Conservation (phyloP, 2,329 filamentous ascomycete genomes). For the Aspergillus sp. region DNA sequence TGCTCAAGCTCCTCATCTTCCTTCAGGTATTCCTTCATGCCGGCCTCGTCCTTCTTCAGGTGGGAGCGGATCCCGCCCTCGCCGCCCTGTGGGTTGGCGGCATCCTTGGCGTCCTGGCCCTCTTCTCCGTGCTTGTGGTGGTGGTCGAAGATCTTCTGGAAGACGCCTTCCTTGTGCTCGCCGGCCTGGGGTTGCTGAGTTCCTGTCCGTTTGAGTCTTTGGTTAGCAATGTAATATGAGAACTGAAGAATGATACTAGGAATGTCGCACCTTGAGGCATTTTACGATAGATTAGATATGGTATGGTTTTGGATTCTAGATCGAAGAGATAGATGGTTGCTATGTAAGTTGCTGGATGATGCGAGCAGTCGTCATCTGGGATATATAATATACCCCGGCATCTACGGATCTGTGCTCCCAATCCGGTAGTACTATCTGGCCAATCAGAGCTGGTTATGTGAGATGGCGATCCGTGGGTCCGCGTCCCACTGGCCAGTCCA, state of each 20-base stretch:
- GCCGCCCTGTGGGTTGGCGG: neutral
- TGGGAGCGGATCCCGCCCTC: neutral
- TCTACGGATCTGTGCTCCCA: neutral
- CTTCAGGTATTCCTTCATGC: neutral
- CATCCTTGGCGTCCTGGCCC: neutral
- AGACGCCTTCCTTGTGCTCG: neutral
- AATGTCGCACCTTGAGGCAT: neutral
- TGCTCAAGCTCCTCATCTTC: neutral
- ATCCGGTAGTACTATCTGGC: neutral
- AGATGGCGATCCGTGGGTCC: too few species aligned
- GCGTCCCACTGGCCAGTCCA: too few species aligned
- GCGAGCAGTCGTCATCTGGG: neutral
- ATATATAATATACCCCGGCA: neutral
- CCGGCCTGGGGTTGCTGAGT: neutral
- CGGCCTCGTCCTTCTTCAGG: neutral
- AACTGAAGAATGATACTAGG: neutral
- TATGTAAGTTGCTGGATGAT: too few species aligned
- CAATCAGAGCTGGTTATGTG: rapidly evolving
- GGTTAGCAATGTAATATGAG: neutral
- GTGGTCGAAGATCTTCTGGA: neutral
- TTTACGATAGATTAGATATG: neutral
- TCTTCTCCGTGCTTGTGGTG: neutral
- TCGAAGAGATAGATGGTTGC: neutral
- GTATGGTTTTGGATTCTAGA: neutral
- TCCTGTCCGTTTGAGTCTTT: neutral